Evolutionary conservation across 768 basidiomycete genomes (phyloP).

Genomic region (Rhizopogon sp.): DNA sequence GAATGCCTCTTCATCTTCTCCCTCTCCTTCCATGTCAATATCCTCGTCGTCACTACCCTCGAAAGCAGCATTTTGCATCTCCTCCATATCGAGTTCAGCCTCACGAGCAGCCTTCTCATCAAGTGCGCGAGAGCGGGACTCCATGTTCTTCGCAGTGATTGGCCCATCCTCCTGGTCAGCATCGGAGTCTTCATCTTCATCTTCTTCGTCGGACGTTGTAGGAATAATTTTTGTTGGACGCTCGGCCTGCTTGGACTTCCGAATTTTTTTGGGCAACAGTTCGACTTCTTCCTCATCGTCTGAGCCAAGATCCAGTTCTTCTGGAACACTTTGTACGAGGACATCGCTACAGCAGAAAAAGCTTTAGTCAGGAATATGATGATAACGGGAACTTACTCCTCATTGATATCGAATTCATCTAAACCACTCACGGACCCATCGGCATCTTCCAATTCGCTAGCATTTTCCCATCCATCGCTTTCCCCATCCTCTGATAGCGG

Average conservation of each 20-base stretch:
- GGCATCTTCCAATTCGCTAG: constrained; percentile 36
- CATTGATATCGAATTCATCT: constrained; percentile 46
- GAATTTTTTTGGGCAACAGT: constrained; percentile 31
- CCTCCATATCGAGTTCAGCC: constrained; percentile 63
- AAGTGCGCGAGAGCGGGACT: constrained; percentile 70
- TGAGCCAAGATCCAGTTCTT: constrained; percentile 63
- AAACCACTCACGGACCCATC: constrained; percentile 38
- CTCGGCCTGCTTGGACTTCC: constrained; percentile 50
- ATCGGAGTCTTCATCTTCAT: constrained; percentile 36
- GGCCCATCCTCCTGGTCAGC: constrained; percentile 46
- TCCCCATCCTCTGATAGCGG: constrained; percentile 16
- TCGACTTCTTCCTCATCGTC: constrained; percentile 47
- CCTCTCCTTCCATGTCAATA: constrained; percentile 33
- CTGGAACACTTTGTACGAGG: constrained; percentile 41
- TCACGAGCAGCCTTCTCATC: constrained; percentile 65
- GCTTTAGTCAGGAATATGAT: constrained; percentile 5
- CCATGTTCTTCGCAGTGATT: constrained; percentile 78
- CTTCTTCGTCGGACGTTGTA: constrained; percentile 45
- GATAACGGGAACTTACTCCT: constrained; percentile 34
- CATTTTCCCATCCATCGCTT: constrained; percentile 23
- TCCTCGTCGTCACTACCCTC: constrained; percentile 48
- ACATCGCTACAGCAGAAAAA: constrained; percentile 39
- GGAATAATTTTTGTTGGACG: constrained; percentile 46
- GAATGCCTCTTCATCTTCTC: constrained; percentile 42
- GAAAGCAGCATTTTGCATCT: constrained; percentile 51